These are phyloP conservation scores for Macrotyloma uniflorum DNA, from an alignment of 306 rosid genomes.

Conservation along the genomic window DNA sequence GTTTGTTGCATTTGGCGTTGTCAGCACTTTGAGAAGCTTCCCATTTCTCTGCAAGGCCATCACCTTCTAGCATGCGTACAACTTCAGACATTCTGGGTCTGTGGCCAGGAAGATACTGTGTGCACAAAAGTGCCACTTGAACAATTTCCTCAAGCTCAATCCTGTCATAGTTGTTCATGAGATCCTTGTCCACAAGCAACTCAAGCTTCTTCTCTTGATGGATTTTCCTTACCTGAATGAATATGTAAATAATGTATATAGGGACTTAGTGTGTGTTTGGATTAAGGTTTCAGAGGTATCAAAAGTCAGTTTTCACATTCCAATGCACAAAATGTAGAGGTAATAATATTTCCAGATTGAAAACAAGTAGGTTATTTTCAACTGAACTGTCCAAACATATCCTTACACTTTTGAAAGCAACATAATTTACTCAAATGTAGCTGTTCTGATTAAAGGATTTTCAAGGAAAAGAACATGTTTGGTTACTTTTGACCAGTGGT, in stretches of 20 bases:
- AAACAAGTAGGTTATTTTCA: too few species aligned
- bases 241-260: not conserved
- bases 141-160: constrained; percentile 88
- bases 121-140: constrained; percentile 87
- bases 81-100: constrained; percentile 97
- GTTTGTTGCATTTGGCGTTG: constrained; percentile 56
- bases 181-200: constrained; percentile 87
- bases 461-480: not conserved
- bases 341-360: too few species aligned
- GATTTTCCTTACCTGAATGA: constrained; percentile 71
- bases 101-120: constrained; percentile 83
- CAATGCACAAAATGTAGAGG: too few species aligned
- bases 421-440: not conserved
- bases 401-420: not conserved
- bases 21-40: constrained; percentile 85
- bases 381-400: too few species aligned
- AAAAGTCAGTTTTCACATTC: too few species aligned
- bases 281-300: too few species aligned
- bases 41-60: constrained; percentile 90
- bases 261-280: not conserved
- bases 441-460: not conserved
- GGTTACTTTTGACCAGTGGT: not conserved
- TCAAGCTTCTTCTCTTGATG: constrained; percentile 85
- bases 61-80: constrained; percentile 95
- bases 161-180: constrained; percentile 69